Conservation (phyloP, 805 yeast species). For the Nakazawaea ernobii region DNA sequence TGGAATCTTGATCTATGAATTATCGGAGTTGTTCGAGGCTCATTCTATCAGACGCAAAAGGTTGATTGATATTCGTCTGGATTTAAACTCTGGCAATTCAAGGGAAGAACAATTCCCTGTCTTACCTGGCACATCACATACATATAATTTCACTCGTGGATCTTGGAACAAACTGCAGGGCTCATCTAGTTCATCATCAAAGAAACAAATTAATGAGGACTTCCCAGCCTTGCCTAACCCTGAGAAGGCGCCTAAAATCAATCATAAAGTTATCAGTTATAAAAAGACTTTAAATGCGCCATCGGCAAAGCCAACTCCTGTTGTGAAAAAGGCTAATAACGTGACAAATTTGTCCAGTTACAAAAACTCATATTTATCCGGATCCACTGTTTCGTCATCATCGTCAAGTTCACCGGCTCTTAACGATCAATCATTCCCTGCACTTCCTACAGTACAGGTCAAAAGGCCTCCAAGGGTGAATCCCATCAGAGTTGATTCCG, state of each 20-base stretch:
- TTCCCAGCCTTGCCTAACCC: slow-evolving; percentile 11
- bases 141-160: slow-evolving; percentile 18
- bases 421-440: slow-evolving; percentile 39
- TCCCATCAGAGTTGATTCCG: slow-evolving; percentile 28
- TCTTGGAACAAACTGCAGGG: slow-evolving; percentile 22
- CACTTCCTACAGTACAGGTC: slow-evolving; percentile 33
- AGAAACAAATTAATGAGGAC: slow-evolving; percentile 2
- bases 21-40: slow-evolving; percentile 49
- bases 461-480: slow-evolving; percentile 57
- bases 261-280: slow-evolving; percentile 6
- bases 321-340: slow-evolving; percentile 1
- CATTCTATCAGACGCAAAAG: slow-evolving; percentile 39
- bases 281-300: background rate
- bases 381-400: slow-evolving; percentile 15
- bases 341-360: background rate
- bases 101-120: slow-evolving; percentile 44
- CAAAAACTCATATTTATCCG: slow-evolving; percentile 7
- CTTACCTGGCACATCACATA: slow-evolving; percentile 25
- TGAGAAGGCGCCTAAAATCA: background rate
- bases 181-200: slow-evolving; percentile 6
- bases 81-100: slow-evolving; percentile 19
- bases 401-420: slow-evolving; percentile 12
- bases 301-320: slow-evolving; percentile 11
- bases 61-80: slow-evolving; percentile 25
- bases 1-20: slow-evolving; percentile 51